Percentiles rank a stretch among this genome's conserved stretches.
Evolutionary conservation across 768 basidiomycete species (phyloP).

Genomic region (Hydnomerulius pinastri): DNA sequence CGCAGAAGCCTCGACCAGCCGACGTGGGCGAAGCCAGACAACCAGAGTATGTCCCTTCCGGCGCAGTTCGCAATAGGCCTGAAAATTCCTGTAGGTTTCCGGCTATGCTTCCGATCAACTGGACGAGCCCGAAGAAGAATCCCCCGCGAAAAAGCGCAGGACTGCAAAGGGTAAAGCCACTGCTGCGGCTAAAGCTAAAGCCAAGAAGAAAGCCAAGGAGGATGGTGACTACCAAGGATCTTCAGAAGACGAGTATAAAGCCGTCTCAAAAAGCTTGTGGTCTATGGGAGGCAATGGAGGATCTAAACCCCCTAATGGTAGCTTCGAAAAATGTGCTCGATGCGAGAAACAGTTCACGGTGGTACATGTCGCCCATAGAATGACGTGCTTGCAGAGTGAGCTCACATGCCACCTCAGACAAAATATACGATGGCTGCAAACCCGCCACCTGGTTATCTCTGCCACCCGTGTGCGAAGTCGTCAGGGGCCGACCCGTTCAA

Average conservation of each 20-base stretch:
- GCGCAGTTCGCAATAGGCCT: not conserved
- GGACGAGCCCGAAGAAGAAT: slow-evolving; percentile 53
- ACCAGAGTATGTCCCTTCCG: slow-evolving; percentile 7
- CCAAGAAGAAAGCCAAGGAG: slow-evolving; percentile 42
- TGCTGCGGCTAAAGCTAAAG: slow-evolving; percentile 42
- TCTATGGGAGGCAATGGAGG: slow-evolving; percentile 29
- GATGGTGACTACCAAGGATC: slow-evolving; percentile 53
- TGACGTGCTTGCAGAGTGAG: not conserved
- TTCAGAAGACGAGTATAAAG: slow-evolving; percentile 68
- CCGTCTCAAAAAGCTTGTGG: slow-evolving; percentile 55
- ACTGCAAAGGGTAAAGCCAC: slow-evolving; percentile 42
- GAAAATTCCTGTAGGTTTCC: slow-evolving; percentile 17
- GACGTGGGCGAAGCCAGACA: slow-evolving; percentile 16
- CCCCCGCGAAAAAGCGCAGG: slow-evolving; percentile 59
- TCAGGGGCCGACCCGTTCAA: slow-evolving; percentile 86
- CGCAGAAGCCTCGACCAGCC: slow-evolving; percentile 9
- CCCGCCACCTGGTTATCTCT: slow-evolving; percentile 76
- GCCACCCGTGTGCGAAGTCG: slow-evolving; percentile 79
- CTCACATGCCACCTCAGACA: slow-evolving; percentile 50
- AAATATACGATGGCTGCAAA: slow-evolving; percentile 81
- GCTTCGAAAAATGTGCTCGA: slow-evolving; percentile 76
- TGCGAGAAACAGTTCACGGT: slow-evolving; percentile 88
- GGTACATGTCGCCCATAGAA: slow-evolving; percentile 44
- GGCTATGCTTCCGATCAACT: slow-evolving; percentile 77
- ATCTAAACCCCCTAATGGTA: slow-evolving; percentile 70